Percentiles rank a stretch among this genome's conserved stretches.
Evolutionary conservation across 1,284 basidiomycete genomes (phyloP).

Genomic region (Dichomitus squalens): DNA sequence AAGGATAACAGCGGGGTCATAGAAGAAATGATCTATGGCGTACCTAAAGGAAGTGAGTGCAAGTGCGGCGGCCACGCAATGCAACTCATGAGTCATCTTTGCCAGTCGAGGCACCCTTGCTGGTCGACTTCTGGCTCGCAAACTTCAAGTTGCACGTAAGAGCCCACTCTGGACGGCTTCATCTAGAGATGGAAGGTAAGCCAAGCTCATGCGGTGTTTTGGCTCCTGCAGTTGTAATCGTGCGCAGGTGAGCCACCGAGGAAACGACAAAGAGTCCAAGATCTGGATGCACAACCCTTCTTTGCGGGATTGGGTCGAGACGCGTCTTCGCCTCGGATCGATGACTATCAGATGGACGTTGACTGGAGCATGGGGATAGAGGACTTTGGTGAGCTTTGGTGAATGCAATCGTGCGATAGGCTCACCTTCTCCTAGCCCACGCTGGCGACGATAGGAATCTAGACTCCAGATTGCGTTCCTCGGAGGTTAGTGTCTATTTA

Average conservation of each 20-base stretch:
- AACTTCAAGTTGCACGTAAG: constrained; percentile 70
- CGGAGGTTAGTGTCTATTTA: constrained; percentile 51
- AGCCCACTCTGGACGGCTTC: constrained; percentile 53
- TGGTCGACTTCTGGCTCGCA: constrained; percentile 72
- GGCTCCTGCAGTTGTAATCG: not conserved
- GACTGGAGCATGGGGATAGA: constrained; percentile 1
- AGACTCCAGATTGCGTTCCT: constrained; percentile 53
- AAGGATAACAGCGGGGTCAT: constrained; percentile 56
- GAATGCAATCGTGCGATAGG: not conserved
- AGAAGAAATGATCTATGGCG: constrained; percentile 69
- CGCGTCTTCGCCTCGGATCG: not conserved
- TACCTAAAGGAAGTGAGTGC: constrained; percentile 61
- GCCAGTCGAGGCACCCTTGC: constrained; percentile 61
- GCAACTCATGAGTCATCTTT: not conserved
- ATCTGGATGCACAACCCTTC: constrained; percentile 5
- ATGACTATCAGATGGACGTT: constrained; percentile 16
- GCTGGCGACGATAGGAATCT: constrained; percentile 19
- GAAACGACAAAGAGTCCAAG: constrained; percentile 42
- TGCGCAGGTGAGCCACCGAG: constrained; percentile 39
- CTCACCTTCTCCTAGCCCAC: not conserved
- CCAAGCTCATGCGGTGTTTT: not conserved
- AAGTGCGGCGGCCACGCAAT: too few relatives aligned
- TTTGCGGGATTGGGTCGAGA: not conserved
- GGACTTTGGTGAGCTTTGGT: not conserved
- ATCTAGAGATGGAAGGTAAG: constrained; percentile 41